Base-by-base conservation (phyloP, 352 stramenopile genomes). In the Pythium insidiosum region DNA sequence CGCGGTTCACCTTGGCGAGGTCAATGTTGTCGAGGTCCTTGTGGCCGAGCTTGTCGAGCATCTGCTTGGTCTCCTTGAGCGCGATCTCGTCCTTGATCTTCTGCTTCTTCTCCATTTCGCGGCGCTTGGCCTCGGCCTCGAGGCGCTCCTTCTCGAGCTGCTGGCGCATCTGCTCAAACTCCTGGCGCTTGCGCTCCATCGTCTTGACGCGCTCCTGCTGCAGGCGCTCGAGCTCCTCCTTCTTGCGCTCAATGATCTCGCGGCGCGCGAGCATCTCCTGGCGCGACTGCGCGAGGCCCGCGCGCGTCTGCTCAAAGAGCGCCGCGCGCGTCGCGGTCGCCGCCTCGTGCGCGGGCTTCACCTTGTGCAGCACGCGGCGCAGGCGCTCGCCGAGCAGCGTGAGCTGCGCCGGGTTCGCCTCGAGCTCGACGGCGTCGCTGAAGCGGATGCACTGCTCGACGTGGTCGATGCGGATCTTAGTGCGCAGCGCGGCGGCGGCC, bases 21-120 rank as follows among this genome's bases (percentile, higher is more conserved):
- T 91, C 78, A 18, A 84, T 44, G 45, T 79, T 71, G 42, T 75
- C 75, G 33, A 79, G 52, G 43, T 88, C 68, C 24, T 63, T 85
- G 58, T 80, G 75, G 29, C 78, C 78, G 13, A 91, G 53, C 60
- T 88, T 87, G 42, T 88, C 68, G 12, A 91, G 53, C 68, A 86
- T 84, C 39, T 82, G 66, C 25, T 76, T 71, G 23, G 74, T 88
- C 48, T 98, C 92, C 59, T 95, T 91, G 25, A 94, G 81, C 38
- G 95, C 90, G 44, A 97, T 94, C 58, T 97, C 91, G 34, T 95
- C 82, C 61, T 97, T 83, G 64, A 98, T 97, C 70, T 97, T 97
- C 47, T 92, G 85, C 48, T 96, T 84, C 66, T 98, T 97, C 55
- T 98, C 95, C 22, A 74, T 66, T 52, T 98, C 94, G 26, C 94